Percentiles rank a stretch among this genome's conserved stretches.
phyloP scores from a whole-genome alignment of 2,329 filamentous ascomycete genomes.

The Keithomyces neogunnii region DNA sequence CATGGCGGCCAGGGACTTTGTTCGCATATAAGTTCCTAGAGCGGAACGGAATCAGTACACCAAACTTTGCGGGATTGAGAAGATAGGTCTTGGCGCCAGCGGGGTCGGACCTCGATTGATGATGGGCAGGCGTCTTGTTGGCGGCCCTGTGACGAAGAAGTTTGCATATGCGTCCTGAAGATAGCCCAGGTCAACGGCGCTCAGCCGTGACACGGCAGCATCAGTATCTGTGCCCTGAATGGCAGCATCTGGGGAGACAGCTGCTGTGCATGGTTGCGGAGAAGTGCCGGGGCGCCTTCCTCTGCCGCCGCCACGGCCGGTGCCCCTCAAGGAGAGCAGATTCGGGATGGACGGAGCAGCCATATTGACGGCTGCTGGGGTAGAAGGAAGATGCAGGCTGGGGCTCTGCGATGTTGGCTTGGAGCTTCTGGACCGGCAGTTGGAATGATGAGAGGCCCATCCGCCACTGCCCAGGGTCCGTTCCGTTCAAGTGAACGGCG shows the following conservation, averaged over 20 bases:
- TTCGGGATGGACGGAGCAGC: conserved; percentile 71
- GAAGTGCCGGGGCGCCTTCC: conserved; percentile 22
- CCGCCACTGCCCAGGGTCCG: no score
- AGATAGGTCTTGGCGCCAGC: background rate
- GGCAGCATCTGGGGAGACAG: conserved; percentile 53
- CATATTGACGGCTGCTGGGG: conserved; percentile 36
- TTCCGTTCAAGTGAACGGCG: no score
- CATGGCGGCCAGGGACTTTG: conserved; percentile 70
- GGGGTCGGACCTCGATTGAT: conserved; percentile 73
- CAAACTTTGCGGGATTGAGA: background rate
- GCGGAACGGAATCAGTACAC: background rate
- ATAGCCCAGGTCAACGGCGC: conserved; percentile 80
- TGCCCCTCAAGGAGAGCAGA: conserved; percentile 48
- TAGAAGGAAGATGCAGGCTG: no score
- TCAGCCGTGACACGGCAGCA: conserved; percentile 80
- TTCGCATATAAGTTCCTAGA: conserved; percentile 85
- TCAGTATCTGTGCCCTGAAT: conserved; percentile 90
- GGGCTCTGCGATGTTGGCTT: background rate
- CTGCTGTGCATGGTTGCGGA: conserved; percentile 20
- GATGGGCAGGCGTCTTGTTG: conserved; percentile 67
- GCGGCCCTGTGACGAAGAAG: conserved; percentile 53
- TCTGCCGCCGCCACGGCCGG: conserved; percentile 35
- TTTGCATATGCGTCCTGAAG: conserved; percentile 72
- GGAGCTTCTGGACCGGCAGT: background rate
- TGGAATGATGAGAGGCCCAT: no score